Conservation (phyloP, 805 yeast genomes). For the Deakozyma indianensis region DNA sequence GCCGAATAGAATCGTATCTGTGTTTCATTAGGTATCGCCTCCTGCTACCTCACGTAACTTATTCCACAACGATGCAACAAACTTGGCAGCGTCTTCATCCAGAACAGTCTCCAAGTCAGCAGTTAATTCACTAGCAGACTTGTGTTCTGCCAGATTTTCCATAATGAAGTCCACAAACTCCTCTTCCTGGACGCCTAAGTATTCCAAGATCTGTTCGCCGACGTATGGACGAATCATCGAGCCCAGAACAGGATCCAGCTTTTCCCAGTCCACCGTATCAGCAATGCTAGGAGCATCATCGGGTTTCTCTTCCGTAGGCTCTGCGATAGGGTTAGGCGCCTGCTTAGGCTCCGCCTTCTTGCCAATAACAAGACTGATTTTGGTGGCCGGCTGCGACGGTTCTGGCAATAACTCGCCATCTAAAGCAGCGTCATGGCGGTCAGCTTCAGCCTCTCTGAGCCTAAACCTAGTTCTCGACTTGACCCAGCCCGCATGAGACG, state of each 20-base stretch:
- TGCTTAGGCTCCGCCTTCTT: neutral
- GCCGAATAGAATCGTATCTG: too few relatives aligned
- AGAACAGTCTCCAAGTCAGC: neutral
- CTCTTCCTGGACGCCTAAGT: neutral
- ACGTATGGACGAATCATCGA: neutral
- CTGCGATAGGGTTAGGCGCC: neutral
- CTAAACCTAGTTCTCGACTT: neutral
- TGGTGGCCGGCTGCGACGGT: too few relatives aligned
- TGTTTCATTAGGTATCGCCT: too few relatives aligned
- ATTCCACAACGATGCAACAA: neutral
- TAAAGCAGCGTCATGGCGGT: neutral
- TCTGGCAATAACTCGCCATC: neutral
- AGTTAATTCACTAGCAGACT: neutral
- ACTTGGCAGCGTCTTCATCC: neutral
- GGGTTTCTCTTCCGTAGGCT: neutral
- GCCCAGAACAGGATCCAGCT: neutral
- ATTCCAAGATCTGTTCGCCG: neutral
- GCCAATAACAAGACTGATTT: neutral
- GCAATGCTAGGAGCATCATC: neutral
- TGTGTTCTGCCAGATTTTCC: neutral
- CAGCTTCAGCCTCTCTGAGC: neutral
- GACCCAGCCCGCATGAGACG: neutral
- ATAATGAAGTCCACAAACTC: neutral
- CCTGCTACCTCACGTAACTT: too few relatives aligned
- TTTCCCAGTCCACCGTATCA: slow-evolving; percentile 1